phyloP scores from a whole-genome alignment of 2,329 filamentous ascomycete species.

The Colletotrichum cereale region DNA sequence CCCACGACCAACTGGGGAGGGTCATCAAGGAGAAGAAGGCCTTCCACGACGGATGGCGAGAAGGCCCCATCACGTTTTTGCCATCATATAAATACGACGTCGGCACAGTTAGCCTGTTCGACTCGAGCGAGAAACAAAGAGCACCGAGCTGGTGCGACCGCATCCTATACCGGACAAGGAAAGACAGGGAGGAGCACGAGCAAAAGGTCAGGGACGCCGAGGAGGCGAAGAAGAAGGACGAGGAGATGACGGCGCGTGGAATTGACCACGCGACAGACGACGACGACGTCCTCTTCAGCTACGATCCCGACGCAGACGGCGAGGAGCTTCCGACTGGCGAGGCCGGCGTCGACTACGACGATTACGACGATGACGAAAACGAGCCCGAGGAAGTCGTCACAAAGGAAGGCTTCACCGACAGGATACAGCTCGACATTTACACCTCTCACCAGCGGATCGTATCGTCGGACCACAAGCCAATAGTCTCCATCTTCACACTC shows the following conservation, averaged over 20 bases:
- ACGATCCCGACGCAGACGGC: conserved; percentile 84
- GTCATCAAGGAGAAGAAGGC: conserved; percentile 81
- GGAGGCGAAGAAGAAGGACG: conserved; percentile 78
- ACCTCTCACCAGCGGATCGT: conserved; percentile 89
- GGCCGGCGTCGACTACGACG: conserved; percentile 70
- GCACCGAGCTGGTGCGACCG: conserved; percentile 98
- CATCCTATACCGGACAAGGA: conserved; percentile 85
- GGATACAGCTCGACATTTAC: conserved; percentile 75
- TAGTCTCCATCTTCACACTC: conserved; percentile 85
- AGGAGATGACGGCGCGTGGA: conserved; percentile 86
- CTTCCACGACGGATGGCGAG: conserved; percentile 92
- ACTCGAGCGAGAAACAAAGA: conserved; percentile 93
- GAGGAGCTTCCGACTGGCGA: conserved; percentile 54
- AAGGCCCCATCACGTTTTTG: conserved; percentile 88
- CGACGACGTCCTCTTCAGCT: conserved; percentile 89
- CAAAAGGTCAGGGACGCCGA: conserved; percentile 72
- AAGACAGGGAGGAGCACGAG: conserved; percentile 76
- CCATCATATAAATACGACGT: conserved; percentile 99
- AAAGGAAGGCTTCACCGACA: conserved; percentile 69
- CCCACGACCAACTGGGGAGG: conserved; percentile 87
- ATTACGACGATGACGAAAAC: conserved; percentile 63
- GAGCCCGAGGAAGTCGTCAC: conserved; percentile 64
- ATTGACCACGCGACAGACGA: conserved; percentile 80
- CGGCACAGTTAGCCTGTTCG: conserved; percentile 91
- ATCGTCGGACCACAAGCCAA: conserved; percentile 95